phyloP scores from a whole-genome alignment of 495 filamentous ascomycete species.

The Tricharina praecox region DNA sequence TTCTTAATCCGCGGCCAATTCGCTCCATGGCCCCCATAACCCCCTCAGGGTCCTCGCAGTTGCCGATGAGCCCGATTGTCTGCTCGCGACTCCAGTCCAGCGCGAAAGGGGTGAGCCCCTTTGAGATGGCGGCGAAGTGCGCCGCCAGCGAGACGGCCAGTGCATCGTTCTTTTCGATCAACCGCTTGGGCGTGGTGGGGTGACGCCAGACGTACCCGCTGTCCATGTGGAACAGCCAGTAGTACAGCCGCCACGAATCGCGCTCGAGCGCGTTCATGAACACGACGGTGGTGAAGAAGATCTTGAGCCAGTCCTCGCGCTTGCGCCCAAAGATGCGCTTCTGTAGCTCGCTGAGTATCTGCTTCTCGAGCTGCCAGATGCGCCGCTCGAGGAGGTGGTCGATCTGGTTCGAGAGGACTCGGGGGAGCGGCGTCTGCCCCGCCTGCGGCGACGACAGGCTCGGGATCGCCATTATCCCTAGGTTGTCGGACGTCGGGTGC shows the following conservation, averaged over 20 bases:
- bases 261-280: slow-evolving; percentile 26
- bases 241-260: slow-evolving; percentile 27
- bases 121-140: slow-evolving; percentile 26
- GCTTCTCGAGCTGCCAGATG: slow-evolving; percentile 26
- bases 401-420: slow-evolving; percentile 24
- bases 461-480: slow-evolving; percentile 20
- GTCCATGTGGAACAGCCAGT: slow-evolving; percentile 26
- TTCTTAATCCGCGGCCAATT: slow-evolving; percentile 21
- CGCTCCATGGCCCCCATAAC: slow-evolving; percentile 22
- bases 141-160: slow-evolving; percentile 25
- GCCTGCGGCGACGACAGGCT: slow-evolving; percentile 15
- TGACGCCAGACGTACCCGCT: slow-evolving; percentile 25
- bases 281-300: slow-evolving; percentile 22
- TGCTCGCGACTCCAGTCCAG: slow-evolving; percentile 27
- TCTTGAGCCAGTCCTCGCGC: slow-evolving; percentile 25
- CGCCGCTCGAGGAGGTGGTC: slow-evolving; percentile 27
- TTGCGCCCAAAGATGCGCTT: slow-evolving; percentile 26
- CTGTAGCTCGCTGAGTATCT: slow-evolving; percentile 24
- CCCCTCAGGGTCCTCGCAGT: slow-evolving; percentile 14
- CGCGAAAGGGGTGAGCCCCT: slow-evolving; percentile 27
- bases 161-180: slow-evolving; percentile 25
- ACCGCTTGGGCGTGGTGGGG: slow-evolving; percentile 18
- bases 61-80: slow-evolving; percentile 20
- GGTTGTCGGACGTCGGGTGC: slow-evolving; percentile 19
- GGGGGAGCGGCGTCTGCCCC: slow-evolving; percentile 19